Evolutionary conservation across 2,329 filamentous ascomycete genomes (phyloP).

Genomic region (Trichoderma semiorbis): DNA sequence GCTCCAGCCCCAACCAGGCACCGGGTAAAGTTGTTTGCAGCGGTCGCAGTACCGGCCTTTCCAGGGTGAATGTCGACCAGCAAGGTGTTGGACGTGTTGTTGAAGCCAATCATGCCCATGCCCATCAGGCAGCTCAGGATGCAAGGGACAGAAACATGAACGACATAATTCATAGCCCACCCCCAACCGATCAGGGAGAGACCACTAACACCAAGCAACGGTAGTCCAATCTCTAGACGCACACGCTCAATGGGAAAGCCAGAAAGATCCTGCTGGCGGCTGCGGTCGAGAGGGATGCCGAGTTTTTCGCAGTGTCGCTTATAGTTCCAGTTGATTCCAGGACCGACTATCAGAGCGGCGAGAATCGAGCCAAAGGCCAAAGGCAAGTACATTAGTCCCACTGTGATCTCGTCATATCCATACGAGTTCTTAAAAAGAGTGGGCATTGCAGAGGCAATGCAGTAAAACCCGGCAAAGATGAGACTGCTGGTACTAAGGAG

Average conservation of each 20-base stretch:
- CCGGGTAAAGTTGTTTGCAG: slow-evolving; percentile 53
- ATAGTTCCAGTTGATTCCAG: slow-evolving; percentile 65
- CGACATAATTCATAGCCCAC: slow-evolving; percentile 45
- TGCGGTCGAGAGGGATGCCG: slow-evolving; percentile 51
- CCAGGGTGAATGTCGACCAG: slow-evolving; percentile 55
- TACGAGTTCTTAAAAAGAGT: slow-evolving; percentile 50
- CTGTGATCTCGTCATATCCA: slow-evolving; percentile 52
- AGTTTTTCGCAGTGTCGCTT: slow-evolving; percentile 54
- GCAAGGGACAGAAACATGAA: slow-evolving; percentile 45
- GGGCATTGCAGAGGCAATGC: slow-evolving; percentile 44
- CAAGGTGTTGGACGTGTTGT: slow-evolving; percentile 50
- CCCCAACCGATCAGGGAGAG: slow-evolving; percentile 48
- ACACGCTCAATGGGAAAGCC: slow-evolving; percentile 51
- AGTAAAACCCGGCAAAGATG: slow-evolving; percentile 50
- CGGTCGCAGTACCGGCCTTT: slow-evolving; percentile 51
- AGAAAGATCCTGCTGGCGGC: slow-evolving; percentile 47
- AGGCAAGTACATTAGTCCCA: slow-evolving; percentile 54
- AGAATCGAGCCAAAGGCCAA: slow-evolving; percentile 48
- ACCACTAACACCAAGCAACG: slow-evolving; percentile 49
- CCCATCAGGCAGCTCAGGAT: slow-evolving; percentile 47
- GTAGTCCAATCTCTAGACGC: slow-evolving; percentile 47
- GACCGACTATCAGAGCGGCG: slow-evolving; percentile 47
- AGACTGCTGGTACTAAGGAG: slow-evolving; percentile 44
- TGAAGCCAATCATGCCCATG: slow-evolving; percentile 50
- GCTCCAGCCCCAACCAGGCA: slow-evolving; percentile 54